Evolutionary conservation across 805 yeast species (phyloP), one percentile per base, ranked within the genome.

Genomic region (Torulaspora franciscae): DNA sequence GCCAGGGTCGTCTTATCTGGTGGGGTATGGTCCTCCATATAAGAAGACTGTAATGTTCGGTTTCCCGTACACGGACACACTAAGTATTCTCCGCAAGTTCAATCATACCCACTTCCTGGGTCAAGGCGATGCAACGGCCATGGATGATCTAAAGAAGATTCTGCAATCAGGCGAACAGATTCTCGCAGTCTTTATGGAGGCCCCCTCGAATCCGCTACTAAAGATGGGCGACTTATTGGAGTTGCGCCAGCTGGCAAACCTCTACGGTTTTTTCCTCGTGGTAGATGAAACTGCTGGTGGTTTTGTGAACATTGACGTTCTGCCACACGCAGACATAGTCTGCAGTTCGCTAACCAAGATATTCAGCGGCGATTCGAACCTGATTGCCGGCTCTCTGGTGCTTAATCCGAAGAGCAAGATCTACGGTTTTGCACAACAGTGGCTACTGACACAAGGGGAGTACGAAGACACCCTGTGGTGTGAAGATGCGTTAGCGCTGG

Each of bases 241-340:
- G 54, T 76, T 89, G 47, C 75, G 83, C 45, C 61, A 72, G 43
- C 72, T 93, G 43, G 80, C 95, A 3, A 78, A 78, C 48, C 71
- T 81, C 54, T 85, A 75, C 67, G 74, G 76, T 2, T 93, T 93
- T 66, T 81, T 81, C 11, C 79, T 93, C 27, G 85, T 86, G 13
- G 83, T 93, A 32, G 99, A 93, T 67, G 99, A 93, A 61, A 93
- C 98, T 1, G 85, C 90, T 17, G 97, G 97, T 11, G 93, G 93
- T 57, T 83, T 88, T 59, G 73, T 85, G 49, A 93, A 93, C 65
- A 76, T 89, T 40, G 85, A 87, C 54, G 85, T 85, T 4, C 70
- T 88, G 46, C 84, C 87, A 15, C 84, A 78, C 61, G 82, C 87
- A n/a, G 99, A 93, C 64, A 75, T 90, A 40, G 84, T 86, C 11